Evolutionary conservation across 2,329 filamentous ascomycete genomes (phyloP).

Genomic region (Torrubiella hemipterigena): DNA sequence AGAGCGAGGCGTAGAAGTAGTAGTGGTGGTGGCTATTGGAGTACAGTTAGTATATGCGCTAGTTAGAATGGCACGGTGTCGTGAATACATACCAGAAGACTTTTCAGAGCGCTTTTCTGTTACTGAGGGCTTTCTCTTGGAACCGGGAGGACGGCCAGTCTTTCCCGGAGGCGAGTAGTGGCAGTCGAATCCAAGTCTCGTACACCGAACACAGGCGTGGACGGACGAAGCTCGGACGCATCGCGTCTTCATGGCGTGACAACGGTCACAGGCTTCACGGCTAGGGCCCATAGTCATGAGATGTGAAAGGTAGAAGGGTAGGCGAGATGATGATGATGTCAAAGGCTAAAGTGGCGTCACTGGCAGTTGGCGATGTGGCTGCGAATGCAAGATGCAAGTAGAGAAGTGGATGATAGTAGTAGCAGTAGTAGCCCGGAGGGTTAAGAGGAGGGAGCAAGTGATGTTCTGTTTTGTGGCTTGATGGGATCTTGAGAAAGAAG

Average conservation of each 20-base stretch:
- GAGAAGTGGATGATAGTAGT: too few relatives aligned
- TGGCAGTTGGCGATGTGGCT: too few relatives aligned
- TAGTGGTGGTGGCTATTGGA: too few relatives aligned
- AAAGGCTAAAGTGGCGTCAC: too few relatives aligned
- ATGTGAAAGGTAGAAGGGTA: not conserved
- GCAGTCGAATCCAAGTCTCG: conserved; percentile 3
- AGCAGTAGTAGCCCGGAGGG: too few relatives aligned
- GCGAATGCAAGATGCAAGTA: too few relatives aligned
- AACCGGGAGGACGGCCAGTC: conserved; percentile 5
- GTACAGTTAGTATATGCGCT: not conserved
- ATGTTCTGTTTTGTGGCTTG: too few relatives aligned
- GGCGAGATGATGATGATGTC: not conserved
- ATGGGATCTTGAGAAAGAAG: too few relatives aligned
- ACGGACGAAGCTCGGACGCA: conserved; percentile 3
- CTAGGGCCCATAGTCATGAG: conserved; percentile 4
- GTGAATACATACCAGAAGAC: not conserved
- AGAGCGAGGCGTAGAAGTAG: too few relatives aligned
- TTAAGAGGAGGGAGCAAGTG: too few relatives aligned
- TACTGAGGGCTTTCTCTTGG: conserved; percentile 1
- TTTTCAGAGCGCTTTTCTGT: not conserved
- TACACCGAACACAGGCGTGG: conserved; percentile 5
- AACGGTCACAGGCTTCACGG: conserved; percentile 6
- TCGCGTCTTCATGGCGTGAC: conserved; percentile 6
- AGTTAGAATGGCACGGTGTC: not conserved
- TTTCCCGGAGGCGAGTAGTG: conserved; percentile 5